A percentile compares a stretch with the other conserved stretches of the same genome.
phyloP scores from a whole-genome alignment of 768 basidiomycete genomes.

The Tremella fuciformis region DNA sequence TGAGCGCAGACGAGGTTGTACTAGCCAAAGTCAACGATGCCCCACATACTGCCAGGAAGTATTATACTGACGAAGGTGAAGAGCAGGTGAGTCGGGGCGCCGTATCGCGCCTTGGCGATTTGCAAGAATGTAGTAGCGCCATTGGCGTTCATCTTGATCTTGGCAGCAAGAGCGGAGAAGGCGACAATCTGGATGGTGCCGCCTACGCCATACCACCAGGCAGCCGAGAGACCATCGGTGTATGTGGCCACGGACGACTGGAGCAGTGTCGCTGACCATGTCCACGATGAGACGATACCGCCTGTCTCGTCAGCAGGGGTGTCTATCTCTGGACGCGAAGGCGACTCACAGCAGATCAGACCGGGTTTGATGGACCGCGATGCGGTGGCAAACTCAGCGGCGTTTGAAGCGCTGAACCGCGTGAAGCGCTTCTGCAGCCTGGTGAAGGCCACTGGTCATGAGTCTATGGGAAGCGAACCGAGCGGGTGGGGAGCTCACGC shows the following conservation, averaged over 20 bases:
- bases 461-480: not conserved
- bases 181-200: constrained; percentile 59
- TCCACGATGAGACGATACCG: constrained; percentile 25
- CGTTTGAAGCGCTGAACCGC: constrained; percentile 15
- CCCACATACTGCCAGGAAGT: no score
- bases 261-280: constrained; percentile 27
- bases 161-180: constrained; percentile 54
- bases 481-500: constrained; percentile 12
- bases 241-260: constrained; percentile 19
- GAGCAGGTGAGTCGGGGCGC: constrained; percentile 52
- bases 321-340: constrained; percentile 2
- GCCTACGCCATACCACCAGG: constrained; percentile 33
- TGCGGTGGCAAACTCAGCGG: constrained; percentile 24
- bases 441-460: constrained; percentile 19
- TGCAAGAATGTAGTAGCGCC: constrained; percentile 63
- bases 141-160: constrained; percentile 63
- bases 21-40: constrained; percentile 52
- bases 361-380: constrained; percentile 25
- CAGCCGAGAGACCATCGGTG: constrained; percentile 18
- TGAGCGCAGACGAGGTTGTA: constrained; percentile 60
- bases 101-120: constrained; percentile 53
- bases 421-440: constrained; percentile 23
- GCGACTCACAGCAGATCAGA: constrained; percentile 21
- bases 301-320: not conserved
- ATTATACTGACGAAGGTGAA: constrained; percentile 22